Conservation (phyloP, 176 grass and related monocot species). For the Musa schizocarpa region DNA sequence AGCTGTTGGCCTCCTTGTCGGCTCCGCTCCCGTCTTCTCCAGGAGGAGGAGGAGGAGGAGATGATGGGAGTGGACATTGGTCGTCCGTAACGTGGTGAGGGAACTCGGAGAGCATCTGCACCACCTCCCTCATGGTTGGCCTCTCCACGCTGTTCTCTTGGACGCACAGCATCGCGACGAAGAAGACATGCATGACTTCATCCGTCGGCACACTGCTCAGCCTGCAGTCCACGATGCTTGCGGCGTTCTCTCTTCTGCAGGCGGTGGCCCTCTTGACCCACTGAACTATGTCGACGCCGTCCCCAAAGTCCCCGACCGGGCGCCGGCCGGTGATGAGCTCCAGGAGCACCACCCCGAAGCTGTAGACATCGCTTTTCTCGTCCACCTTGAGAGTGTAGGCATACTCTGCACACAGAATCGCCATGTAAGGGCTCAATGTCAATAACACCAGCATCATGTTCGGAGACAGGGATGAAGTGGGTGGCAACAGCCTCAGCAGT, state of each 20-base stretch:
- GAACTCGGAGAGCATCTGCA: slow-evolving; percentile 83
- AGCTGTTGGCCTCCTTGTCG: slow-evolving; percentile 42
- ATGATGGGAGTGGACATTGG: slow-evolving; percentile 22
- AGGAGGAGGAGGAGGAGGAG: background rate
- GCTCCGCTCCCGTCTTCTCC: slow-evolving; percentile 7
- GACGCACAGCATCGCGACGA: slow-evolving; percentile 77
- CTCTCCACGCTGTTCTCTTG: slow-evolving; percentile 88
- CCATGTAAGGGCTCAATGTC: no score
- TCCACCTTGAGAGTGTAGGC: slow-evolving; percentile 78
- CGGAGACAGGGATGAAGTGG: background rate
- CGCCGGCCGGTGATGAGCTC: slow-evolving; percentile 69
- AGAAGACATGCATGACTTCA: slow-evolving; percentile 81
- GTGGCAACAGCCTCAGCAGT: background rate
- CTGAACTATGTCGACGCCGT: slow-evolving; percentile 93
- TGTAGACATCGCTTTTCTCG: slow-evolving; percentile 95
- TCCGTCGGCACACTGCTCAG: slow-evolving; percentile 32
- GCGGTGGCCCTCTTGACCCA: slow-evolving; percentile 56
- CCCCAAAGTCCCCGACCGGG: slow-evolving; percentile 67
- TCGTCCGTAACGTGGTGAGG: slow-evolving; percentile 20
- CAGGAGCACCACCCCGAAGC: slow-evolving; percentile 75
- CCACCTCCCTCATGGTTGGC: slow-evolving; percentile 88
- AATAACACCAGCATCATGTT: no score
- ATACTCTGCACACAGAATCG: slow-evolving; percentile 44
- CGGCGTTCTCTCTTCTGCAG: slow-evolving; percentile 40
- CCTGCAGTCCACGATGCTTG: slow-evolving; percentile 38